phyloP scores from a whole-genome alignment of 2,329 filamentous ascomycete species.

The Lasiodiplodia hormozganensis region DNA sequence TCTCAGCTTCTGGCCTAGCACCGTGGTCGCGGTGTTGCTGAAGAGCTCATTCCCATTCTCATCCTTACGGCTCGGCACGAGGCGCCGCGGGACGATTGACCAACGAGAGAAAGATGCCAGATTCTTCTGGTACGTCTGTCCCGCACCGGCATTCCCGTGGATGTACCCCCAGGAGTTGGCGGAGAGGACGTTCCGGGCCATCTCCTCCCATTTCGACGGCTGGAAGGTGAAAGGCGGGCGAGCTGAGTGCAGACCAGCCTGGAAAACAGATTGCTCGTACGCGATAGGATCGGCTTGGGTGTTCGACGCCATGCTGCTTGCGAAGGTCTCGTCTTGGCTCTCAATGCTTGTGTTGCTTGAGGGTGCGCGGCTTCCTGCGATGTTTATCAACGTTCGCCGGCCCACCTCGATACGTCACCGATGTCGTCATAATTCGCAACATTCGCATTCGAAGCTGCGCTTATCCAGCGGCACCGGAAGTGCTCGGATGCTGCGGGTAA shows the following conservation, averaged over 20 bases:
- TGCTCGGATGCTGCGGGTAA: background rate
- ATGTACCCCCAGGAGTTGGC: constrained; percentile 45
- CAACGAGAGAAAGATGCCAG: constrained; percentile 37
- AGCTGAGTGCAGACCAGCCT: constrained; percentile 42
- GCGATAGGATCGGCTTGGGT: constrained; percentile 6
- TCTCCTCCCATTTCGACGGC: constrained; percentile 37
- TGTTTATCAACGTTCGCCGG: background rate
- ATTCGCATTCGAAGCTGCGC: background rate
- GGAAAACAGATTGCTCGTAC: constrained; percentile 42
- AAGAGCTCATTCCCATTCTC: constrained; percentile 7
- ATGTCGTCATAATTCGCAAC: constrained; percentile 6
- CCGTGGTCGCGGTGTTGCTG: constrained; percentile 28
- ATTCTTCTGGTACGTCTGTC: constrained; percentile 43
- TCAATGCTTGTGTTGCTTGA: background rate
- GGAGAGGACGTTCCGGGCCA: constrained; percentile 39
- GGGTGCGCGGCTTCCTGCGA: background rate
- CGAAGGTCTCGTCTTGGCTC: background rate
- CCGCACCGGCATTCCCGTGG: constrained; percentile 41
- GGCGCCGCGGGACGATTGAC: constrained; percentile 35
- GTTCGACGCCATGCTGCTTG: background rate
- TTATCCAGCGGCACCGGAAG: background rate
- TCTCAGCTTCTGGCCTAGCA: constrained; percentile 40
- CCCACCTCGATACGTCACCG: constrained; percentile 2
- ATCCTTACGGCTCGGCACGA: constrained; percentile 19
- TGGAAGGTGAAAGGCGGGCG: constrained; percentile 45